Evolutionary conservation across 78 protist species (phyloP), one percentile per base, ranked within the genome.

Genomic region (Cavenderia fasciculata): DNA sequence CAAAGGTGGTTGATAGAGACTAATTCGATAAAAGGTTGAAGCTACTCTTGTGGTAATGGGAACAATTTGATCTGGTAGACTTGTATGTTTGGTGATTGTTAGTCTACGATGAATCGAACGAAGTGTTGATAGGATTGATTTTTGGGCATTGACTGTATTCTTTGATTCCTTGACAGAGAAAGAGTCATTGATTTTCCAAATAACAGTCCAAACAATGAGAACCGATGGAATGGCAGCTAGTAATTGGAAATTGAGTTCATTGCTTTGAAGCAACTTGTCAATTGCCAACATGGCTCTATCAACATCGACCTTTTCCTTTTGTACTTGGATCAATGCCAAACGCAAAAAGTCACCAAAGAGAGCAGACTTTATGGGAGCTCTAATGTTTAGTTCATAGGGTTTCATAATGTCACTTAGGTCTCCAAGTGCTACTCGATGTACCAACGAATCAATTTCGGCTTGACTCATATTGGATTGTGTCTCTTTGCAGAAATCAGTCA

Each of bases 291-390:
- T 70, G 16, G 92, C 78, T 56, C 65, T 74, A 5, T 86, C 92
- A 6, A 86, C 82, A 54, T 86, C 92, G 12, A 86, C 92, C 41
- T 75, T 74, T 21, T 59, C 86, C 2, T 86, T 86, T 74, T 86
- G 92, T 16, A 86, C 68, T 57, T 86, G 92, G 12, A 86, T 86
- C 2, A 86, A 25, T 11, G 59, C 19, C 4, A 86, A 23, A 41
- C 79, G 44, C n/a, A 86, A n/a, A 70, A 86, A 41, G 31, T 86
- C 85, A n/a, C 92, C 92, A 23, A 86, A 65, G 1, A 86, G n/a
- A 1, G 52, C 14, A 23, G 34, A 57, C 19, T 41, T 16, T 11
- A 86, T 0, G 12, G 92, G 92, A 19, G 49, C 19, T 41, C 51
- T 29, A 29, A 86, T 86, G 34, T 29, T 51, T 1, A 25, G 21